Evolutionary conservation across 495 filamentous ascomycete genomes (phyloP).

Genomic region (Aspergillus cavernicola): DNA sequence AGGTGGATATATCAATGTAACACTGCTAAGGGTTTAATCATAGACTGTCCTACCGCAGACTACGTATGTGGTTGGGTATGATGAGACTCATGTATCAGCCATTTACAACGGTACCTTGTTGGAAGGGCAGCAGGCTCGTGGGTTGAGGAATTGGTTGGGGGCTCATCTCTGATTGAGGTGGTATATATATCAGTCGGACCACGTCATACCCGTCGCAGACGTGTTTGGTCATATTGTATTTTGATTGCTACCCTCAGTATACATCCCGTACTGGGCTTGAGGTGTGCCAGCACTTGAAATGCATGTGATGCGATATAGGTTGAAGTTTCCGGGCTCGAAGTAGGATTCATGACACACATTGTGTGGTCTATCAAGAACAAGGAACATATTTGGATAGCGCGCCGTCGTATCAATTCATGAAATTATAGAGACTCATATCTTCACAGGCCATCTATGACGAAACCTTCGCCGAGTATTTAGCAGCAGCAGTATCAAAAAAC

Average conservation of each 20-base stretch:
- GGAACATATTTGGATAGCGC: not conserved
- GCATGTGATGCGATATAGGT: too few species aligned
- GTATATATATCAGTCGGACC: too few species aligned
- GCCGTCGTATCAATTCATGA: slow-evolving; percentile 21
- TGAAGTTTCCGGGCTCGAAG: too few species aligned
- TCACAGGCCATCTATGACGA: slow-evolving; percentile 41
- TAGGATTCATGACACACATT: not conserved
- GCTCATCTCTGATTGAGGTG: slow-evolving; percentile 22
- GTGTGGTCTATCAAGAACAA: too few species aligned
- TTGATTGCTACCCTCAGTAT: not conserved
- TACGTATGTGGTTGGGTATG: slow-evolving; percentile 28
- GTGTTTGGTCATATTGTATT: too few species aligned
- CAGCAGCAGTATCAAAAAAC: slow-evolving; percentile 74
- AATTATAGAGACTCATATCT: slow-evolving; percentile 7
- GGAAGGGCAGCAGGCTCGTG: slow-evolving; percentile 24
- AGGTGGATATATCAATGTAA: too few species aligned
- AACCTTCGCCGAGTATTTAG: slow-evolving; percentile 73
- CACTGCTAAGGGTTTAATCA: too few species aligned
- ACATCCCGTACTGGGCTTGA: too few species aligned
- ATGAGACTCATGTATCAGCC: slow-evolving; percentile 35
- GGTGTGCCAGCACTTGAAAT: too few species aligned
- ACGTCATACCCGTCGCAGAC: too few species aligned
- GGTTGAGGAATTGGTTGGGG: slow-evolving; percentile 31
- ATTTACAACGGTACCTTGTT: slow-evolving; percentile 22
- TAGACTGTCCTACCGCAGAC: slow-evolving; percentile 33